These are phyloP conservation scores for Spiraea crenata DNA, from an alignment of 331 rosid species.

Conservation along the genomic window DNA sequence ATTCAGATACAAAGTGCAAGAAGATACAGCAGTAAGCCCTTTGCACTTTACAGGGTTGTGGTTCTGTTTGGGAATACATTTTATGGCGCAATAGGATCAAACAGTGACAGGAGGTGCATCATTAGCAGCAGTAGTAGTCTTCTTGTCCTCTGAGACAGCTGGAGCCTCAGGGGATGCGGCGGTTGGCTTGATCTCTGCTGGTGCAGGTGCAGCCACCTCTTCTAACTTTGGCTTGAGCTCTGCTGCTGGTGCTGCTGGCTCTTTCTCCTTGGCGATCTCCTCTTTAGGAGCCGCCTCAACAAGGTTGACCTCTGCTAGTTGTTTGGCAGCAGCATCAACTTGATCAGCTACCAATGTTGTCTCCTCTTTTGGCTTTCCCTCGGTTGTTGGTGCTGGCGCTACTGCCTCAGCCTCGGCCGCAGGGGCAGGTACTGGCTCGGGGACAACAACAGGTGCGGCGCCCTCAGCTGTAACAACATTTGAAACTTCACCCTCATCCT, in stretches of 20 bases:
- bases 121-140: not conserved
- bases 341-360: not conserved
- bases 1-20: slow-evolving; percentile 2
- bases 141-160: slow-evolving; percentile 14
- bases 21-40: not conserved
- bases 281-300: slow-evolving; percentile 12
- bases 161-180: not conserved
- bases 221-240: not conserved
- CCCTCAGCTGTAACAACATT: not conserved
- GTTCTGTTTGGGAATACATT: not conserved
- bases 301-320: slow-evolving; percentile 22
- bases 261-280: not conserved
- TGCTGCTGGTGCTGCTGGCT: not conserved
- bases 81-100: slow-evolving; percentile 14
- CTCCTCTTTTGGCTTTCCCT: slow-evolving; percentile 19
- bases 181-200: not conserved
- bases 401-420: slow-evolving; percentile 19
- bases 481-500: slow-evolving; percentile 20
- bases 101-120: slow-evolving; percentile 37
- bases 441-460: not conserved
- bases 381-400: not conserved
- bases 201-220: not conserved
- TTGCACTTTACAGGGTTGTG: slow-evolving; percentile 11
- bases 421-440: slow-evolving; percentile 4
- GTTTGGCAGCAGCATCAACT: slow-evolving; percentile 24